These are phyloP conservation scores for Didymellaceae sp. DNA, from an alignment of 2,329 filamentous ascomycete genomes.

Conservation along the genomic window DNA sequence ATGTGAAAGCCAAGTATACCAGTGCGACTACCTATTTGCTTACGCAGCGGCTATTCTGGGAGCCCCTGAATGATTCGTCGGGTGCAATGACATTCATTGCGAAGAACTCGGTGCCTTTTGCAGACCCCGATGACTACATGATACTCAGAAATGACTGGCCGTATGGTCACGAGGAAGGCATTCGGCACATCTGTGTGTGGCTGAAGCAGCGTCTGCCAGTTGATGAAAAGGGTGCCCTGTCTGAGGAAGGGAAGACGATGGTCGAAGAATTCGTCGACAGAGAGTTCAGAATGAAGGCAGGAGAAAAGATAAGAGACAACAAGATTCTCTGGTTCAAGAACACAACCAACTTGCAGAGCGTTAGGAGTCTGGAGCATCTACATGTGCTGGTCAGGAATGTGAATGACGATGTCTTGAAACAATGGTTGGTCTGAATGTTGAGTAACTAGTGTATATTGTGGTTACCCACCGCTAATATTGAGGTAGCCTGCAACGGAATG, in stretches of 20 bases:
- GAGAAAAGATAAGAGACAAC: conserved; percentile 48
- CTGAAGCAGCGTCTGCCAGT: conserved; percentile 45
- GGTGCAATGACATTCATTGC: conserved; percentile 49
- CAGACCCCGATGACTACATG: conserved; percentile 60
- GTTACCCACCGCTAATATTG: not conserved
- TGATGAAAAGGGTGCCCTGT: conserved; percentile 42
- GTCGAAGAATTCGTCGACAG: conserved; percentile 44
- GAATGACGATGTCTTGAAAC: conserved; percentile 59
- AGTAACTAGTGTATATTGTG: not conserved
- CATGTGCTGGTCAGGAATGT: conserved; percentile 76
- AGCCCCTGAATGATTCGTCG: conserved; percentile 21
- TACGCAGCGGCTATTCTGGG: conserved; percentile 62
- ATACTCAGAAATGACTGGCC: conserved; percentile 70
- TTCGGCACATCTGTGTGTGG: conserved; percentile 66
- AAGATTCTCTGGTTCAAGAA: conserved; percentile 71
- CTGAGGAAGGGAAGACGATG: conserved; percentile 30
- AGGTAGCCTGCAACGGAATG: not conserved
- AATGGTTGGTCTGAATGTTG: conserved; percentile 6
- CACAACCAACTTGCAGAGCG: conserved; percentile 66
- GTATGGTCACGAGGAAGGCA: conserved; percentile 62
- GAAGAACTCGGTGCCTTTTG: conserved; percentile 60
- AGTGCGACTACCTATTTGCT: conserved; percentile 64
- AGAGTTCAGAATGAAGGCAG: conserved; percentile 55
- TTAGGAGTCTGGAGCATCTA: conserved; percentile 72
- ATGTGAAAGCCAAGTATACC: conserved; percentile 62